These are phyloP conservation scores for Cucumis hystrix DNA, from an alignment of 306 rosid species.

Conservation along the genomic window DNA sequence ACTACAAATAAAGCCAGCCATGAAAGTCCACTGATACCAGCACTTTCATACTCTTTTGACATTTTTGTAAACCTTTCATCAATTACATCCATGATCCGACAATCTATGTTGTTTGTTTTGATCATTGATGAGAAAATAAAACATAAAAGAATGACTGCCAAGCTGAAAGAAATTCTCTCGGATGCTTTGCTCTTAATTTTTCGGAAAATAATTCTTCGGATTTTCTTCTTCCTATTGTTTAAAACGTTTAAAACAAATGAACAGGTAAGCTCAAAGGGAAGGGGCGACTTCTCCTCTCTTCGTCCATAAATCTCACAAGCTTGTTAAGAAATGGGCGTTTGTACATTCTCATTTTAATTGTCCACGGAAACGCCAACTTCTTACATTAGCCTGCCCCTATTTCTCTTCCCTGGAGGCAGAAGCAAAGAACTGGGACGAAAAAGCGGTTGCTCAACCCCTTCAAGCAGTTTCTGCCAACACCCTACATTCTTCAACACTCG, in stretches of 20 bases:
- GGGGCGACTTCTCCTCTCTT: neutral
- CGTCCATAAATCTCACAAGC: neutral
- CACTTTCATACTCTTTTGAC: neutral
- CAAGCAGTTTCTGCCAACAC: neutral
- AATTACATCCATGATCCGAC: neutral
- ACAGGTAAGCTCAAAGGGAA: neutral
- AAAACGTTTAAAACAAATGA: neutral
- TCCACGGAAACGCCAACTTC: neutral
- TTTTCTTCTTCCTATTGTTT: neutral
- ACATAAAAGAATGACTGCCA: neutral
- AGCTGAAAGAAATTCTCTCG: neutral
- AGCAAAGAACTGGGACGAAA: neutral
- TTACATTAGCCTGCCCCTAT: neutral
- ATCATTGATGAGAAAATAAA: neutral
- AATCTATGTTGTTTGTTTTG: neutral
- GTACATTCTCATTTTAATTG: neutral
- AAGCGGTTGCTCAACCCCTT: neutral
- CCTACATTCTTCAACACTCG: neutral
- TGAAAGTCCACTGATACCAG: neutral
- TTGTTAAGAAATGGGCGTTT: neutral
- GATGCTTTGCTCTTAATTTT: neutral
- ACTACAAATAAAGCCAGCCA: neutral
- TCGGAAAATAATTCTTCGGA: neutral
- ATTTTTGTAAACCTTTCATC: neutral
- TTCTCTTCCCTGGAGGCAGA: neutral